Evolutionary conservation across 1,139 yeast species (phyloP).

Genomic region (Taphrina confusa): DNA sequence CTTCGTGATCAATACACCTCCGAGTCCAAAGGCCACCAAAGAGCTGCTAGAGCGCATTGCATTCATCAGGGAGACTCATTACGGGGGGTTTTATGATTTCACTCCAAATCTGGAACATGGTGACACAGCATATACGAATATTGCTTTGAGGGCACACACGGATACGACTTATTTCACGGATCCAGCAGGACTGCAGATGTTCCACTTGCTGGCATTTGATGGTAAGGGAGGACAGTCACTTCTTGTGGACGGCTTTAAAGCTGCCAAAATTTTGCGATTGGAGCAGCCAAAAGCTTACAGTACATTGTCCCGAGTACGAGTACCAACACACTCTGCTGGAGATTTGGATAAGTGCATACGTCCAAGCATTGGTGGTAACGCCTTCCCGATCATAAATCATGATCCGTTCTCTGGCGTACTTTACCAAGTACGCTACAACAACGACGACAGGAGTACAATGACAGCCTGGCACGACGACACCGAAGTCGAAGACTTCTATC

Average conservation of each 20-base stretch:
- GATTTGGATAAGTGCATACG: slow-evolving; percentile 68
- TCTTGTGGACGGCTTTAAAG: slow-evolving; percentile 67
- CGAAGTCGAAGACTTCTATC: slow-evolving; percentile 57
- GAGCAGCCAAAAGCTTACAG: slow-evolving; percentile 60
- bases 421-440: slow-evolving; percentile 73
- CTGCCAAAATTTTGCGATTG: slow-evolving; percentile 57
- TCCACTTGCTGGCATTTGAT: slow-evolving; percentile 65
- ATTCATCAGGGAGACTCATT: slow-evolving; percentile 70
- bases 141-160: slow-evolving; percentile 67
- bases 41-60: slow-evolving; percentile 61
- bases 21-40: slow-evolving; percentile 62
- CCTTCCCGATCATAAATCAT: slow-evolving; percentile 60
- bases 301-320: slow-evolving; percentile 55
- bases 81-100: slow-evolving; percentile 78
- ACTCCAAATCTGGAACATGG: slow-evolving; percentile 70
- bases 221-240: slow-evolving; percentile 77
- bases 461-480: slow-evolving; percentile 57
- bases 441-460: slow-evolving; percentile 70
- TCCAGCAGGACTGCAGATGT: slow-evolving; percentile 72
- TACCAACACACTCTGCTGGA: slow-evolving; percentile 80
- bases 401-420: slow-evolving; percentile 56
- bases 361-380: slow-evolving; percentile 56
- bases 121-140: slow-evolving; percentile 74
- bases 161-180: slow-evolving; percentile 82
- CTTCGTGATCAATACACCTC: slow-evolving; percentile 65